Evolutionary conservation across 306 rosid genomes (phyloP), one percentile per base, ranked within the genome.

Genomic region (Quercus agrifolia): DNA sequence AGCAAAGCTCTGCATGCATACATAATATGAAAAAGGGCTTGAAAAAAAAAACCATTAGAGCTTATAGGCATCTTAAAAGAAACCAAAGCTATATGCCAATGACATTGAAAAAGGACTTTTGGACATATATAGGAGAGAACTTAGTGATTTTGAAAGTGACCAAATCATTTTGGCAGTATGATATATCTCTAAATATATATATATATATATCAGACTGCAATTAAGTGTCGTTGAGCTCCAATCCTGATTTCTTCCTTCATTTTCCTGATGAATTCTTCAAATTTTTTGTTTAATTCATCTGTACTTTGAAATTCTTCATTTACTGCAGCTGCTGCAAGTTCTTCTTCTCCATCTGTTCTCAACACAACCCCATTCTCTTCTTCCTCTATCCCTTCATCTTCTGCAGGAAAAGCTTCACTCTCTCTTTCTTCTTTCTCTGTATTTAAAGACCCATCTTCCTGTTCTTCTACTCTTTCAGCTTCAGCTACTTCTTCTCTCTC

Each of bases 191-290:
- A 28, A 51, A 31, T 30, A 31, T 31, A 31, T 5, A 33, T 35
- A 35, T 6, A 64, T 75, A 75, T n/a, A 38, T 10, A 59, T 83
- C 85, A 88, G 31, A 84, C 91, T 17, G 86, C 82, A 72, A 87
- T 79, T 20, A 35, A 79, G 31, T 73, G 77, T 82, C 66, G 78
- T 64, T 82, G 79, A 57, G 90, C 83, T 66, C 74, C 85, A 72
- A 81, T 33, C 80, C 79, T 67, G 64, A 82, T 78, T 75, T 86
- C 81, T 30, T 82, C 82, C 83, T 81, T 79, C 86, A 84, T 88
- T 51, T 84, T 80, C 66, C 85, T 63, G 5, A 93, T 89, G 73
- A 93, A 91, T 30, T 93, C 97, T 81, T 93, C 97, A 41, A 89
- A 58, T 81, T 85, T 93, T 75, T 83, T 84, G 82, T 93, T 89